Evolutionary conservation across 2,329 filamentous ascomycete species (phyloP), one percentile per base, ranked within the genome.

Genomic region (Verticillium isaacii): DNA sequence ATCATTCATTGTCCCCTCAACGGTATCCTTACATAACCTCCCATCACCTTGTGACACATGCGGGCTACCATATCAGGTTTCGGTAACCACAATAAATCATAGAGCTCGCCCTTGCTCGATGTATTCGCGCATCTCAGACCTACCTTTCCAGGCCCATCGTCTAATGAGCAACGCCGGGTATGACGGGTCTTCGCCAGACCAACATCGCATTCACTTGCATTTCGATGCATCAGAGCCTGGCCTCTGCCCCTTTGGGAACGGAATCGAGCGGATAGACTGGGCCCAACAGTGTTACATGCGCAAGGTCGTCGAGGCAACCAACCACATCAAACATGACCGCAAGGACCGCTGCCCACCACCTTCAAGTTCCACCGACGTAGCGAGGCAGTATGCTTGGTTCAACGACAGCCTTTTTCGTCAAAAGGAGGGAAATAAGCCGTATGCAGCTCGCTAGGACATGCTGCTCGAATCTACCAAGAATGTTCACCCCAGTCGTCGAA

Each of bases 241-340:
- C 9, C n/a, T 29, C 9, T 52, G 45, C 19, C 19, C 45, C 2
- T 52, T 52, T 14, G 45, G 45, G 12, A 32, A 60, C 19, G 29
- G 19, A 11, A 60, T 50, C 23, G 58, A 60, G 17, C 19, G 23
- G n/a, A 55, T 54, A 17, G 58, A 60, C 29, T 60, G 58, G 45
- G 58, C 58, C 23, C 5, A 34, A 11, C 41, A 60, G 12, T 60
- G 58, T 29, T 29, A 23, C n/a, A 23, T 54, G 15, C 29, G 41
- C 5, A 54, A 60, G 25, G n/a, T 29, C 15, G 17, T 60, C 11
- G 41, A 60, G 14, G 12, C 19, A 15, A 11, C 52, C 39, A 59
- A 32, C 17, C 25, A 41, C 32, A 60, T 36, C 25, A 23, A 5
- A 11, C 37, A 32, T 17, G 32, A 54, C 37, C 57, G n/a, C 25